phyloP scores from a whole-genome alignment of 208 protist species.

The Leishmania guyanensis region DNA sequence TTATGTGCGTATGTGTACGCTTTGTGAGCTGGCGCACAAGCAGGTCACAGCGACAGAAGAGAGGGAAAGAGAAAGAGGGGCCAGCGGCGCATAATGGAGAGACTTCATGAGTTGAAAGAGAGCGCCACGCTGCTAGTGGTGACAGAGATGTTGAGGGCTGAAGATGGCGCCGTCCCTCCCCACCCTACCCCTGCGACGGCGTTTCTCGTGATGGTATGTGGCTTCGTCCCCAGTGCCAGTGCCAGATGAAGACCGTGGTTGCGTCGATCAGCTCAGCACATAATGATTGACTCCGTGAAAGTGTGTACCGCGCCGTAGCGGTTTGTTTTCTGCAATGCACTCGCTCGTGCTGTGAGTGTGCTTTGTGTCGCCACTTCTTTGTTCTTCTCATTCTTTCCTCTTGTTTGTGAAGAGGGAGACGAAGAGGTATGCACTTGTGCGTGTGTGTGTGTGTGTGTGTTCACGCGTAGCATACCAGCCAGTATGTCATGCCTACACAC shows the following conservation, averaged over 20 bases:
- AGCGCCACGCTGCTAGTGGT: neutral
- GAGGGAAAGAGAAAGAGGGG: neutral
- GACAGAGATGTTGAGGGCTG: neutral
- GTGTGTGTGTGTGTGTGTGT: slow-evolving; percentile 5
- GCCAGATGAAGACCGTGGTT: neutral
- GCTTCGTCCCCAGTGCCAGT: neutral
- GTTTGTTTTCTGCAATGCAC: neutral
- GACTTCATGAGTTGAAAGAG: neutral
- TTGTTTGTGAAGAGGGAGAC: neutral
- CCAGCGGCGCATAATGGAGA: neutral
- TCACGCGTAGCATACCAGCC: slow-evolving; percentile 13
- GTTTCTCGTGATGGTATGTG: no score
- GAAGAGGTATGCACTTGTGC: neutral
- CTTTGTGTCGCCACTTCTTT: neutral
- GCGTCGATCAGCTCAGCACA: neutral
- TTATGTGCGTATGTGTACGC: neutral
- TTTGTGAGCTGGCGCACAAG: neutral
- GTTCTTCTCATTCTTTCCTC: neutral
- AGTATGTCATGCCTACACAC: slow-evolving; percentile 16
- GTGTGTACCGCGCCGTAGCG: neutral
- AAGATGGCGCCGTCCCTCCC: neutral
- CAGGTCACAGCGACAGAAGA: neutral
- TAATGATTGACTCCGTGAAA: neutral
- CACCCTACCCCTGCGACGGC: neutral
- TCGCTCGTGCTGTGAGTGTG: neutral